Base-by-base conservation (phyloP, 148 eudicot genomes). In the Cornus kousa region DNA sequence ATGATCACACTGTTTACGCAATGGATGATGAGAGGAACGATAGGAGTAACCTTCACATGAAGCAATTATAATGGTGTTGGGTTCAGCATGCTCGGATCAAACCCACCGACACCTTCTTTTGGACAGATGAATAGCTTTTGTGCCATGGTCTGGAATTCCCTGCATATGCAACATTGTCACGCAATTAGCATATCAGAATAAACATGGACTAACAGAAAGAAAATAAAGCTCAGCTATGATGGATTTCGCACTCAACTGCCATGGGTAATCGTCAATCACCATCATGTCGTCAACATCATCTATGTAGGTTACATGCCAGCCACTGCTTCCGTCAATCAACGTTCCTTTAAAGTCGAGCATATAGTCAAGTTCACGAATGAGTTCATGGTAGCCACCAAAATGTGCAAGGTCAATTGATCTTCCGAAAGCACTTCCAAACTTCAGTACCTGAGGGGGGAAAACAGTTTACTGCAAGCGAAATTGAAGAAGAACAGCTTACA, bases 391-490 rank as follows among this genome's bases (percentile, higher is more conserved):
- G 7, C 81, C 64, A 48, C 31, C 22, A 65, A 72, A 79, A 79
- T 64, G 76, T 0, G 71, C 8, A 13, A 79, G 77, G 70, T 79
- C 64, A 12, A 79, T 64, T n/a, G 81, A 72, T 72, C 81, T 69
- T 80, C 79, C 83, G 43, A 80, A 50, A 75, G 74, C 35, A 80
- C 60, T 75, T 60, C 75, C 83, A 70, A 70, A 37, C 70, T 75
- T 80, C 79, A 69, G 19, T 20, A 80, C 79, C 83, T 80, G 70
- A 16, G 23, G 66, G 19, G 32, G 24, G 33, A 80, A 50, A 64
- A 19, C 23, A 53, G 59, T 53, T 39, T 24, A 13, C 71, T 13
- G 23, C 5, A 48, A 48, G 53, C 9, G 7, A 48, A 7, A 7
- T 48, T 48, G 12, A 48, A 8, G 53, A 48, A 48, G 53, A 48